phyloP scores from a whole-genome alignment of 192 early-diverging fungal species.

The Linnemannia zychae region DNA sequence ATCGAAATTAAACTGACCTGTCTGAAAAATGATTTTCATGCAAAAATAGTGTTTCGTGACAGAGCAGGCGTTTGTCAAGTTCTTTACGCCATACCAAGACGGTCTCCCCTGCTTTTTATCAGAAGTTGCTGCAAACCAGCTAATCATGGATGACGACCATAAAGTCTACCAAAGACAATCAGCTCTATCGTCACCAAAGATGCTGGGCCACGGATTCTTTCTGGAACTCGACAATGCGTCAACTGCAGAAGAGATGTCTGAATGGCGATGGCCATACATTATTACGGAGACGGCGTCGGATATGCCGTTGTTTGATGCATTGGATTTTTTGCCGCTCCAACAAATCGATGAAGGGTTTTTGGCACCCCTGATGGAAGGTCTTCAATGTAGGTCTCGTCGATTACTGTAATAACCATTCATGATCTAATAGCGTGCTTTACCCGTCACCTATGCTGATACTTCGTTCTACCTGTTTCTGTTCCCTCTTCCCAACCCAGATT shows the following conservation, averaged over 20 bases:
- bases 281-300: slow-evolving; percentile 15
- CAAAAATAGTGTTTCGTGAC: slow-evolving; percentile 42
- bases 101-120: slow-evolving; percentile 22
- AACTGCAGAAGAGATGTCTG: neutral
- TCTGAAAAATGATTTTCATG: neutral
- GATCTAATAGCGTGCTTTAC: no score
- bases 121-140: slow-evolving; percentile 30
- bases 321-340: neutral
- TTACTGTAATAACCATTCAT: neutral
- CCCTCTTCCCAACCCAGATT: neutral
- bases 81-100: slow-evolving; percentile 50
- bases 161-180: neutral
- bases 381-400: neutral
- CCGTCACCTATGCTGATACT: neutral
- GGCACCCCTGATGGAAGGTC: neutral
- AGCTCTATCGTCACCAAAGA: slow-evolving; percentile 18
- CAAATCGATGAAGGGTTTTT: neutral
- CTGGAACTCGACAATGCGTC: slow-evolving; percentile 1
- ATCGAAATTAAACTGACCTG: no score
- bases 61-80: slow-evolving; percentile 41
- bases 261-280: slow-evolving; percentile 57
- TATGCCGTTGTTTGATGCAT: neutral
- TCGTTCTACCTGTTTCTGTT: neutral
- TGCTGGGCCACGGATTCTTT: slow-evolving; percentile 47
- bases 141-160: slow-evolving; percentile 6